Evolutionary conservation across 139 green algal species (phyloP).

Genomic region (Picochlorum sp.): DNA sequence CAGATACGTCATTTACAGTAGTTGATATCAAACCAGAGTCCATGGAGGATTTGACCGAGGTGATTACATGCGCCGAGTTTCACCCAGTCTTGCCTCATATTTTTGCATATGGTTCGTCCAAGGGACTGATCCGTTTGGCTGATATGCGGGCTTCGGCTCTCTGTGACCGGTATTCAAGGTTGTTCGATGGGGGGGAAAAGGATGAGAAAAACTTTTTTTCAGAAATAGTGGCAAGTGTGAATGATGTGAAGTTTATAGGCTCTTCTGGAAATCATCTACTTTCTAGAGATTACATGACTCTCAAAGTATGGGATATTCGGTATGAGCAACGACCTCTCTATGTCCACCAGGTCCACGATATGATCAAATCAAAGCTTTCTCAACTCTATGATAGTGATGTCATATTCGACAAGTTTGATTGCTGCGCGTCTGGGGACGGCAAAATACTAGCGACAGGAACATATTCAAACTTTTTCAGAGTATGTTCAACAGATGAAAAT

Average conservation of each 20-base stretch:
- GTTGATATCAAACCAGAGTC: constrained; percentile 98
- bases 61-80: constrained; percentile 95
- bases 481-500: constrained; percentile 19
- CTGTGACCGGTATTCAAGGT: constrained; percentile 76
- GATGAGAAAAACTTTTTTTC: constrained; percentile 78
- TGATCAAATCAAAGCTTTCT: constrained; percentile 76
- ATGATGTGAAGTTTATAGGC: constrained; percentile 90
- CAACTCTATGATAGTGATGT: constrained; percentile 98
- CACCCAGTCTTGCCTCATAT: constrained; percentile 81
- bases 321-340: constrained; percentile 78
- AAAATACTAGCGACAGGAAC: constrained; percentile 75
- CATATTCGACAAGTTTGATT: constrained; percentile 99
- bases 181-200: constrained; percentile 64
- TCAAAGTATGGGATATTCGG: constrained; percentile 95
- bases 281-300: constrained; percentile 92
- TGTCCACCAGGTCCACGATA: constrained; percentile 87
- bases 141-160: constrained; percentile 85
- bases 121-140: constrained; percentile 86
- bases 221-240: constrained; percentile 93
- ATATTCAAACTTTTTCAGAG: constrained; percentile 87
- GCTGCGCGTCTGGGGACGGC: constrained; percentile 66
- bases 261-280: constrained; percentile 86
- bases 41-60: constrained; percentile 99
- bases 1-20: constrained; percentile 84
- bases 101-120: constrained; percentile 89